Conservation (phyloP, 208 protist species). For the Acanthamoeba lenticulata region DNA sequence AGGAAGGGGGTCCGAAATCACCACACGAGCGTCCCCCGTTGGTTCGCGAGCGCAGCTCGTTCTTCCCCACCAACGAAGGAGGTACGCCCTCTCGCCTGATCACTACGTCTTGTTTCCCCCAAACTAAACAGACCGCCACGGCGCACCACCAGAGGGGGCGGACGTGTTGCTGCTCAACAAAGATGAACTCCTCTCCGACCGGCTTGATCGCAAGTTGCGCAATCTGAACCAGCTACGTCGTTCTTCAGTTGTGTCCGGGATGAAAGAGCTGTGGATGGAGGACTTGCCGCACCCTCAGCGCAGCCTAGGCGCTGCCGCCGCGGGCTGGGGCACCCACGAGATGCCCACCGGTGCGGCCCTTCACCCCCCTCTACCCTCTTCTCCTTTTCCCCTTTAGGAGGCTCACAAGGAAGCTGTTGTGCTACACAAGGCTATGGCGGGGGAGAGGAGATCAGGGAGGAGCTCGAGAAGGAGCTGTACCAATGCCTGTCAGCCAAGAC, state of each 20-base stretch:
- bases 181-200: not conserved
- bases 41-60: not conserved
- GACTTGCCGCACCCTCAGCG: slow-evolving; percentile 35
- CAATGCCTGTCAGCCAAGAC: slow-evolving; percentile 31
- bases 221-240: slow-evolving; percentile 31
- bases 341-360: not conserved
- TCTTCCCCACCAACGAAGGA: slow-evolving; percentile 31
- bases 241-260: slow-evolving; percentile 28
- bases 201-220: slow-evolving; percentile 21
- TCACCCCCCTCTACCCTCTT: not conserved
- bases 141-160: not conserved
- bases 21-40: not conserved
- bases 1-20: too few relatives aligned
- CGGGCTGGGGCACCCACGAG: not conserved
- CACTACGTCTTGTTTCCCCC: not conserved
- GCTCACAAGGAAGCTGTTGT: not conserved
- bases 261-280: slow-evolving; percentile 57
- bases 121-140: too few relatives aligned
- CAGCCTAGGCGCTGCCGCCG: not conserved
- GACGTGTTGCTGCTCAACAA: slow-evolving; percentile 41
- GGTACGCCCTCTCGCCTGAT: not conserved
- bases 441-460: not conserved
- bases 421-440: not conserved
- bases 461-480: slow-evolving; percentile 34
- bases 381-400: not conserved